phyloP scores from a whole-genome alignment of 768 basidiomycete species.

The Termitomyces sp. region DNA sequence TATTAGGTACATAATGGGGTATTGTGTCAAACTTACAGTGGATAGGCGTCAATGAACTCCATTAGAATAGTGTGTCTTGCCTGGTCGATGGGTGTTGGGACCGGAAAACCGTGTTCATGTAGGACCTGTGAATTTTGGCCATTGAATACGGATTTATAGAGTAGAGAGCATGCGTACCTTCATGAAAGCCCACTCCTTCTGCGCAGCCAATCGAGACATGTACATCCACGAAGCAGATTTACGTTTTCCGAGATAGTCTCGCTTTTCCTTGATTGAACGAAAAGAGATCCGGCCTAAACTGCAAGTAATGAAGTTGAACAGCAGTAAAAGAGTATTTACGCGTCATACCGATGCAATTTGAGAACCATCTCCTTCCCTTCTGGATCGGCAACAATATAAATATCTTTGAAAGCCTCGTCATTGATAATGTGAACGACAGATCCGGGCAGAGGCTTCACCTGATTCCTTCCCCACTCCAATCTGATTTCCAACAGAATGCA shows the following conservation, averaged over 20 bases:
- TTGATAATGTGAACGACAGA: neutral
- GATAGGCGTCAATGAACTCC: conserved; percentile 94
- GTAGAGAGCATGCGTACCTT: conserved; percentile 47
- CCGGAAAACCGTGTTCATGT: conserved; percentile 87
- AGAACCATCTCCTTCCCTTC: conserved; percentile 85
- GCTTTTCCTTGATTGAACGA: conserved; percentile 91
- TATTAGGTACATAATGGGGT: conserved; percentile 2
- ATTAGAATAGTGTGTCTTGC: conserved; percentile 93
- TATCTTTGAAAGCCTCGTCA: conserved; percentile 43
- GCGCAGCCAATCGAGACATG: conserved; percentile 92
- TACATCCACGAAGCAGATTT: conserved; percentile 99
- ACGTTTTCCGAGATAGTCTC: conserved; percentile 94
- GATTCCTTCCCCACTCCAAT: conserved; percentile 99
- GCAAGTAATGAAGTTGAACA: conserved; percentile 4
- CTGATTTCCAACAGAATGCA: conserved; percentile 93
- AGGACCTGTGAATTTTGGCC: conserved; percentile 55
- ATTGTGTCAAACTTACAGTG: conserved; percentile 55
- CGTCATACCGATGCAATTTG: conserved; percentile 82
- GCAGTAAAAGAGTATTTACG: neutral
- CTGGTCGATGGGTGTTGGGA: conserved; percentile 92
- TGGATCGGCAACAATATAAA: conserved; percentile 83
- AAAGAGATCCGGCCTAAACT: conserved; percentile 98
- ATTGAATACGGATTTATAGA: neutral
- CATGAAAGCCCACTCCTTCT: conserved; percentile 99
- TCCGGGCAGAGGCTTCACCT: conserved; percentile 39